phyloP scores from a whole-genome alignment of 2,329 filamentous ascomycete genomes.

The Talaromyces sp. region DNA sequence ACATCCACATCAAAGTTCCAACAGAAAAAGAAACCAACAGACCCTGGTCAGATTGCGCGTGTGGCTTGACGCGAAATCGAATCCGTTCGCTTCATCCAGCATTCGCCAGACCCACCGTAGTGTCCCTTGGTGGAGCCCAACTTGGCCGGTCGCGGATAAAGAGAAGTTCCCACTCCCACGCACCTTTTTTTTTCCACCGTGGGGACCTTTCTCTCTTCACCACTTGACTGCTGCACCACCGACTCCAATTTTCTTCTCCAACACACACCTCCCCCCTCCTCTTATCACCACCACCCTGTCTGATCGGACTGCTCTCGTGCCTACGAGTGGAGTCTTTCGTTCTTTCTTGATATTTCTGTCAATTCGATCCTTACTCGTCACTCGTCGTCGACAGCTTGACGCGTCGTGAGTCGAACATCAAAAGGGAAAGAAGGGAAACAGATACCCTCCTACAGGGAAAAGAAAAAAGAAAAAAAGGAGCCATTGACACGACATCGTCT shows the following conservation, averaged over 20 bases:
- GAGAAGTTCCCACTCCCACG: constrained; percentile 37
- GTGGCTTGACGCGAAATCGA: constrained; percentile 33
- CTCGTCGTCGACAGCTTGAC: background rate
- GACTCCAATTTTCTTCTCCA: constrained; percentile 2
- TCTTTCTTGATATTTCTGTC: constrained; percentile 3
- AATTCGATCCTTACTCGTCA: constrained; percentile 3
- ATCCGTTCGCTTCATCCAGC: constrained; percentile 22
- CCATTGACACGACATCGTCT: background rate
- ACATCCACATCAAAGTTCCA: background rate
- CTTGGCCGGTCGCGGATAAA: constrained; percentile 41
- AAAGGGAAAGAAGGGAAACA: background rate
- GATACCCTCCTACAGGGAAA: background rate
- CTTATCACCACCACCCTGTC: background rate
- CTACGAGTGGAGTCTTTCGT: constrained; percentile 19
- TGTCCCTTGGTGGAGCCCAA: constrained; percentile 32
- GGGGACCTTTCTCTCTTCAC: constrained; percentile 32
- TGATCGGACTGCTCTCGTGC: constrained; percentile 1
- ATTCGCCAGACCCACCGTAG: constrained; percentile 36
- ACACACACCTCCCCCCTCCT: background rate
- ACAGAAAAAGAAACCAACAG: constrained; percentile 3
- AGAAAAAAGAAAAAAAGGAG: background rate
- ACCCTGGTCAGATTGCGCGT: constrained; percentile 19
- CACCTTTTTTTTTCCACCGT: constrained; percentile 40
- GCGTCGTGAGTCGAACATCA: constrained; percentile 4
- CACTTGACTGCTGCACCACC: constrained; percentile 17